Evolutionary conservation across 2,329 filamentous ascomycete species (phyloP).

Genomic region (Xylaria sp.): DNA sequence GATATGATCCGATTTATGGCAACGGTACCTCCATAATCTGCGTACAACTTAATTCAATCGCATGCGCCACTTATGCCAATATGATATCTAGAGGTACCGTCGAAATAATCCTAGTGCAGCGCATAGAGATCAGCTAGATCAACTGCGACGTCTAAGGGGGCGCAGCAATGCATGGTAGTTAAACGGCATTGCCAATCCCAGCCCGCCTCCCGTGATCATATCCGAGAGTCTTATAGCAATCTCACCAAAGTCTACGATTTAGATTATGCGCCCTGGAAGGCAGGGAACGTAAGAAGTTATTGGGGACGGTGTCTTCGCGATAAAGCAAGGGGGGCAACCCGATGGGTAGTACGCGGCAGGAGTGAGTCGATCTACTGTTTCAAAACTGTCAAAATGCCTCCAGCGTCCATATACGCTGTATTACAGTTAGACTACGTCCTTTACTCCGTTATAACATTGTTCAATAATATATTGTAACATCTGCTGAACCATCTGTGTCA

Average conservation of each 20-base stretch:
- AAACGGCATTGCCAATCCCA: background rate
- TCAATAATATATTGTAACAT: background rate
- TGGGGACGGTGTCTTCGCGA: background rate
- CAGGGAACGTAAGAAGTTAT: background rate
- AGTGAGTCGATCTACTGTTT: background rate
- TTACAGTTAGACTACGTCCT: background rate
- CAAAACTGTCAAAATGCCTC: background rate
- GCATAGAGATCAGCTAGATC: background rate
- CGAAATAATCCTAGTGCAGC: background rate
- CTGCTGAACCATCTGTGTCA: no score
- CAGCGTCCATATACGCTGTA: background rate
- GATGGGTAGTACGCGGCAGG: no score
- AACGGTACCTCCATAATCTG: background rate
- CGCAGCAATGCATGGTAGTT: no score
- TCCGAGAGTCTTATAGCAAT: background rate
- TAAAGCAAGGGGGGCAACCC: background rate
- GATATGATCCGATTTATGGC: background rate
- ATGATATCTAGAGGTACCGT: background rate
- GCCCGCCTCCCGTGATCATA: conserved; percentile 7
- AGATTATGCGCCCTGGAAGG: background rate
- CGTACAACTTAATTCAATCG: background rate
- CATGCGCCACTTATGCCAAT: conserved; percentile 1
- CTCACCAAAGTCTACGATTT: background rate
- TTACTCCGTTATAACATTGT: background rate
- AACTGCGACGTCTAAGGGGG: background rate